A percentile compares a stretch with the other conserved stretches of the same genome.
Evolutionary conservation across 1,284 basidiomycete species (phyloP).

Genomic region (Hemileccinum hortonii): DNA sequence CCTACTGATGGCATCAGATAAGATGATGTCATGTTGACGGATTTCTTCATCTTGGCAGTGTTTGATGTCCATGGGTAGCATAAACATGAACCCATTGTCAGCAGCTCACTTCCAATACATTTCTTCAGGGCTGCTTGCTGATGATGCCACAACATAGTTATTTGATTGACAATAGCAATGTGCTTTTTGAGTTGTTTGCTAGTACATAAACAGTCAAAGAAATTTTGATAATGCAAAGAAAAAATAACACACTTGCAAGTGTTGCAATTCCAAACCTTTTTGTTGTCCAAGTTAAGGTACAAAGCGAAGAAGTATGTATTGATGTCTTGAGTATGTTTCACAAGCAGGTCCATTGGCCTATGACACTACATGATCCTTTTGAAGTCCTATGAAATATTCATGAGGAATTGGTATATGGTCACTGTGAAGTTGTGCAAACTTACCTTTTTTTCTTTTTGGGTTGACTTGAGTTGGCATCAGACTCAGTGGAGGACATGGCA

Average conservation of each 20-base stretch:
- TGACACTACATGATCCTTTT: not conserved
- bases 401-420: not conserved
- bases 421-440: not conserved
- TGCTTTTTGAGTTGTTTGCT: constrained; percentile 1
- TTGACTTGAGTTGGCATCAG: not conserved
- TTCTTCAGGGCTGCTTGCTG: not conserved
- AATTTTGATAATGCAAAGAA: not conserved
- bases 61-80: not conserved
- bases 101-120: not conserved
- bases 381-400: not conserved
- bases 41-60: not conserved
- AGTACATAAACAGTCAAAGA: not conserved
- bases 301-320: not conserved
- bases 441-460: not conserved
- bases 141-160: not conserved
- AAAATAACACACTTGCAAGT: not conserved
- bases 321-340: not conserved
- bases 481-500: not conserved
- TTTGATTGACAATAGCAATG: not conserved
- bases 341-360: not conserved
- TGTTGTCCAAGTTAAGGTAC: no score
- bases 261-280: not conserved
- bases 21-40: not conserved
- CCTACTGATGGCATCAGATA: not conserved
- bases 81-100: not conserved